These are phyloP conservation scores for Diaporthe capsici DNA, from an alignment of 2,329 filamentous ascomycete species.

Conservation along the genomic window DNA sequence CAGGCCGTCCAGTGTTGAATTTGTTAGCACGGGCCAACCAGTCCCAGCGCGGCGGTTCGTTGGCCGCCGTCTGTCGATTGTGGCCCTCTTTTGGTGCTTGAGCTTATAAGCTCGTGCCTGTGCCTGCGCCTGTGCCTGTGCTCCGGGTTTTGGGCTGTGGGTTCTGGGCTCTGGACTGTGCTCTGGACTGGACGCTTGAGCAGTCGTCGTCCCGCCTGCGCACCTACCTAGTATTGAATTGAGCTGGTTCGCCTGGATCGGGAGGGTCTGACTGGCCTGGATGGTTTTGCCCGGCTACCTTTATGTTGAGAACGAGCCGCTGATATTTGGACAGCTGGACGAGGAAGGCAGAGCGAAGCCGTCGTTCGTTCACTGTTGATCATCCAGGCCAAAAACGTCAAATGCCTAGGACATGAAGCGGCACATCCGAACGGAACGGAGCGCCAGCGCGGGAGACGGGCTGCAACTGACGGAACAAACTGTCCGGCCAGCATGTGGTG, in stretches of 20 bases:
- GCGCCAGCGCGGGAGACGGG: not conserved
- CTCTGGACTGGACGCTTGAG: not conserved
- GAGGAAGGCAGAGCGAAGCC: not conserved
- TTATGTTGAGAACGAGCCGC: not conserved
- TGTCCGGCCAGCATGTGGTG: not conserved
- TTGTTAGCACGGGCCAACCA: not conserved
- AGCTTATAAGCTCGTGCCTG: not conserved
- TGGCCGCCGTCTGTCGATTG: not conserved
- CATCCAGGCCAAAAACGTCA: conserved; percentile 10
- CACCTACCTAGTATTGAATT: not conserved
- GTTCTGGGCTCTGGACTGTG: not conserved
- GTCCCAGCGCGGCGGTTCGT: conserved; percentile 21
- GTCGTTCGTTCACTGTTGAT: not conserved
- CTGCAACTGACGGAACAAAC: not conserved
- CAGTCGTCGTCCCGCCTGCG: not conserved
- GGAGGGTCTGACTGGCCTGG: conserved; percentile 1
- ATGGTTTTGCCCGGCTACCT: not conserved
- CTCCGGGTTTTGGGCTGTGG: not conserved
- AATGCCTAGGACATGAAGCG: not conserved
- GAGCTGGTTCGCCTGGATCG: not conserved
- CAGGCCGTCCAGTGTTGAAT: not conserved
- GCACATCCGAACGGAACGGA: conserved; percentile 8
- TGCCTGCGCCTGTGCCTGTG: not conserved
- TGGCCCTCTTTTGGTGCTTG: not conserved
- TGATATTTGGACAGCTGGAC: not conserved